phyloP scores from a whole-genome alignment of 139 green algal genomes.

The Mychonastes homosphaera region DNA sequence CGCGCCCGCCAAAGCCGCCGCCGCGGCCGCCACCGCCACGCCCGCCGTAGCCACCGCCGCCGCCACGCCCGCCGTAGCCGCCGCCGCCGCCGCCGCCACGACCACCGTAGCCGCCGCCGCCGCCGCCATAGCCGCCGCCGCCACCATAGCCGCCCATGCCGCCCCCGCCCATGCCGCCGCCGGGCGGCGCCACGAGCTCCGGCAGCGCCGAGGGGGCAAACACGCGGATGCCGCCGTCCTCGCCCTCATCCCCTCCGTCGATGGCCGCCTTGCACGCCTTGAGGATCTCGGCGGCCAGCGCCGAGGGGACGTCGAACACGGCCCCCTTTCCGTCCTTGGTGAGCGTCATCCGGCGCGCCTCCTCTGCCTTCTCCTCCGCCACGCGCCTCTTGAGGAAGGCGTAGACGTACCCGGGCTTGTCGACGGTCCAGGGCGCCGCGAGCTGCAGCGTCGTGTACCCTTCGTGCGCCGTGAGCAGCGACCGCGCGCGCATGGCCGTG shows the following conservation, averaged over 20 bases:
- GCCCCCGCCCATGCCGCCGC: constrained; percentile 1
- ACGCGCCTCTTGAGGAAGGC: constrained; percentile 51
- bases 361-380: constrained; percentile 40
- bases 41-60: constrained; percentile 5
- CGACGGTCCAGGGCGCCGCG: constrained; percentile 15
- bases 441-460: constrained; percentile 67
- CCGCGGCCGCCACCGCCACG: background rate
- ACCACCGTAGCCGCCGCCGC: background rate
- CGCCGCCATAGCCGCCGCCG: constrained; percentile 13
- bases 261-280: constrained; percentile 23
- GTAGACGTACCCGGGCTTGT: constrained; percentile 57
- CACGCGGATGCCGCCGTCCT: constrained; percentile 2
- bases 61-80: background rate
- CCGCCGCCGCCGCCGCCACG: constrained; percentile 9
- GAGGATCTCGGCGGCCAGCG: constrained; percentile 42
- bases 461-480: constrained; percentile 77
- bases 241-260: background rate
- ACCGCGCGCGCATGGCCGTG: constrained; percentile 59
- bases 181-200: constrained; percentile 41
- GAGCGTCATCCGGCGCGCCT: constrained; percentile 73
- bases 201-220: constrained; percentile 37
- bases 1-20: background rate
- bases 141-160: constrained; percentile 4
- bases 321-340: constrained; percentile 66
- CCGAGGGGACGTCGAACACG: constrained; percentile 83